phyloP scores from a whole-genome alignment of 306 rosid species.

The Chamaecrista fasciculata region DNA sequence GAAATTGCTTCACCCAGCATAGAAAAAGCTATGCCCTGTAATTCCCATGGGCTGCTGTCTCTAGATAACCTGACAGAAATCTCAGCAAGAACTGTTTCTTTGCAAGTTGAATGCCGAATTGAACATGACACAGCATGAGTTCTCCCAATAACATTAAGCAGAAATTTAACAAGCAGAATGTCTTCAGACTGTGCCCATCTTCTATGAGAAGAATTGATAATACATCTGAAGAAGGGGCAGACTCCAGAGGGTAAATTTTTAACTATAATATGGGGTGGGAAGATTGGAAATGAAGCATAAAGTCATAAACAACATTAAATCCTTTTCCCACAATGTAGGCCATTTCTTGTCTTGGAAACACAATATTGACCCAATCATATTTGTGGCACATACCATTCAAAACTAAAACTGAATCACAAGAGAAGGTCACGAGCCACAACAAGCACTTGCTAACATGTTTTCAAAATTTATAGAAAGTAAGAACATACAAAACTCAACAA shows the following conservation, averaged over 20 bases:
- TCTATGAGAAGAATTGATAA: slow-evolving; percentile 42
- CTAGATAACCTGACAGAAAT: slow-evolving; percentile 39
- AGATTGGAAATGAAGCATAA: not conserved
- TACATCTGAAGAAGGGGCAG: slow-evolving; percentile 45
- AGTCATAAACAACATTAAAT: not conserved
- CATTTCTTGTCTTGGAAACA: not conserved
- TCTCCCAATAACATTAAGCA: slow-evolving; percentile 56
- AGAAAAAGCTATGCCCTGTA: slow-evolving; percentile 61
- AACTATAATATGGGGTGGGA: not conserved
- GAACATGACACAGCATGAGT: slow-evolving; percentile 45
- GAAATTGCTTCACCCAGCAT: slow-evolving; percentile 73
- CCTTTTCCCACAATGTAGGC: not conserved
- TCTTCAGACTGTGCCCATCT: slow-evolving; percentile 56
- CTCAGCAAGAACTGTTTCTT: slow-evolving; percentile 36
- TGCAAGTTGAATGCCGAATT: slow-evolving; percentile 31
- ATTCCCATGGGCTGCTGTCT: slow-evolving; percentile 56
- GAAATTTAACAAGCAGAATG: slow-evolving; percentile 58
- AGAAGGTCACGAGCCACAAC: not conserved
- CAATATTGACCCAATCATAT: slow-evolving; percentile 7
- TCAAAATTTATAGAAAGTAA: not conserved
- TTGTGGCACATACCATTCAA: not conserved
- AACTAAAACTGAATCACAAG: not conserved
- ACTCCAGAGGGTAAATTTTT: slow-evolving; percentile 24
- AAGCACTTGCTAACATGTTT: not conserved
- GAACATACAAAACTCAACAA: not conserved